A percentile compares a stretch with the other conserved stretches of the same genome.
phyloP scores from a whole-genome alignment of 805 yeast species.

The Pachysolen tannophilus region DNA sequence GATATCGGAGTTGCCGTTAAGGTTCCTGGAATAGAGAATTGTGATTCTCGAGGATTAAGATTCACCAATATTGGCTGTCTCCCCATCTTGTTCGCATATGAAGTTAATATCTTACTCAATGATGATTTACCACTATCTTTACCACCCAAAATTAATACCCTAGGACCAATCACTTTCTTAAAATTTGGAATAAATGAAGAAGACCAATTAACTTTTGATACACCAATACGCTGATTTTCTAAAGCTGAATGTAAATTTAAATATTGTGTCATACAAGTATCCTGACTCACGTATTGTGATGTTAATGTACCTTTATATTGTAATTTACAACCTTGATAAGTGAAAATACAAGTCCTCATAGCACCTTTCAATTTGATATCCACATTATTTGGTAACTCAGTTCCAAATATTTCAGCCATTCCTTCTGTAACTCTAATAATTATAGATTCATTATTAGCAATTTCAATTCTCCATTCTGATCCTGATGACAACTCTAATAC shows the following conservation, averaged over 20 bases:
- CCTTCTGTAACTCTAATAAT: conserved; percentile 54
- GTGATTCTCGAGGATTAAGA: conserved; percentile 58
- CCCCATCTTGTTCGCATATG: conserved; percentile 73
- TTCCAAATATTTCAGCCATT: conserved; percentile 84
- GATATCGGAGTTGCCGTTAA: conserved; percentile 77
- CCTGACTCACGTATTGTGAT: conserved; percentile 59
- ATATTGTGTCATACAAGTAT: conserved; percentile 55
- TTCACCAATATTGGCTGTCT: conserved; percentile 66
- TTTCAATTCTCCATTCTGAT: conserved; percentile 75
- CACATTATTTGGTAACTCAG: conserved; percentile 73
- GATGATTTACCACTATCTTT: conserved; percentile 73
- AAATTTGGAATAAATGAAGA: conserved; percentile 11
- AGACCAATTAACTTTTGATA: conserved; percentile 15
- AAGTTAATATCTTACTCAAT: conserved; percentile 54
- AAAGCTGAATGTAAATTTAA: conserved; percentile 70
- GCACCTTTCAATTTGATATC: conserved; percentile 50
- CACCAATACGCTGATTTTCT: conserved; percentile 40
- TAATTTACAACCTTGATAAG: conserved; percentile 60
- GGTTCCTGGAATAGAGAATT: conserved; percentile 64
- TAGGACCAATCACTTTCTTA: conserved; percentile 24
- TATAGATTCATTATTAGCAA: conserved; percentile 41
- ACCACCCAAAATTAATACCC: conserved; percentile 70
- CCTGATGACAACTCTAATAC: conserved; percentile 12
- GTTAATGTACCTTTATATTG: conserved; percentile 39
- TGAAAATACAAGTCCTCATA: conserved; percentile 43